Evolutionary conservation across 1,139 yeast species (phyloP).

Genomic region (Pichia sp.): DNA sequence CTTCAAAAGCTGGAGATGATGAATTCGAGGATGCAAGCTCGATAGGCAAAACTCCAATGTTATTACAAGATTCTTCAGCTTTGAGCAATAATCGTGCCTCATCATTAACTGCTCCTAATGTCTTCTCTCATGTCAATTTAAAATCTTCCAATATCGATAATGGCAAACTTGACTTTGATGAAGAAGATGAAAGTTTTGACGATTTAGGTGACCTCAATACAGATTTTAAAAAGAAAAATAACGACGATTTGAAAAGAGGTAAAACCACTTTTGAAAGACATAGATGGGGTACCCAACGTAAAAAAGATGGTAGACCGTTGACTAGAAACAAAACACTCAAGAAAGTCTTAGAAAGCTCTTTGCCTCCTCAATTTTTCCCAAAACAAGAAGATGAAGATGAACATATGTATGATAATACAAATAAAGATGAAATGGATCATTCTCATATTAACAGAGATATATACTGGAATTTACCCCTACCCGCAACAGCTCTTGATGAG

Average conservation of each 20-base stretch:
- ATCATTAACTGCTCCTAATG: slow-evolving; percentile 3
- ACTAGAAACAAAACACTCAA: slow-evolving; percentile 47
- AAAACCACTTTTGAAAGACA: slow-evolving; percentile 58
- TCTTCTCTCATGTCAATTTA: slow-evolving; percentile 2
- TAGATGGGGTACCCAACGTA: slow-evolving; percentile 91
- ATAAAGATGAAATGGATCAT: slow-evolving; percentile 41
- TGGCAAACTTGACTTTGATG: slow-evolving; percentile 1
- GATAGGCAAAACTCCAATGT: slow-evolving; percentile 27
- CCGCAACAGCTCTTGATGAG: slow-evolving; percentile 58
- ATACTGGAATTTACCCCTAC: slow-evolving; percentile 69
- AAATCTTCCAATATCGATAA: slow-evolving; percentile 13
- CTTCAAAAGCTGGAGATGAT: slow-evolving; percentile 17
- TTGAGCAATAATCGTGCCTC: slow-evolving; percentile 1
- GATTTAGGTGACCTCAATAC: slow-evolving; percentile 18
- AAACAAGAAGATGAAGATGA: slow-evolving; percentile 21
- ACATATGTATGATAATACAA: slow-evolving; percentile 21
- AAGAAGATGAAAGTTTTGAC: slow-evolving; percentile 22
- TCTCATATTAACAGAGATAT: slow-evolving; percentile 50
- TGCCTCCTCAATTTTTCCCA: slow-evolving; percentile 22
- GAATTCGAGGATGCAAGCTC: slow-evolving; percentile 24
- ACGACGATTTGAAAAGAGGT: slow-evolving; percentile 21
- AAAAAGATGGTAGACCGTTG: slow-evolving; percentile 59
- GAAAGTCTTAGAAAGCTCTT: slow-evolving; percentile 25
- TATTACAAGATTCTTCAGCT: slow-evolving; percentile 19
- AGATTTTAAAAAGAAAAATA: background rate